phyloP scores from a whole-genome alignment of 2,329 filamentous ascomycete genomes.

The Tolypocladium tropicale region DNA sequence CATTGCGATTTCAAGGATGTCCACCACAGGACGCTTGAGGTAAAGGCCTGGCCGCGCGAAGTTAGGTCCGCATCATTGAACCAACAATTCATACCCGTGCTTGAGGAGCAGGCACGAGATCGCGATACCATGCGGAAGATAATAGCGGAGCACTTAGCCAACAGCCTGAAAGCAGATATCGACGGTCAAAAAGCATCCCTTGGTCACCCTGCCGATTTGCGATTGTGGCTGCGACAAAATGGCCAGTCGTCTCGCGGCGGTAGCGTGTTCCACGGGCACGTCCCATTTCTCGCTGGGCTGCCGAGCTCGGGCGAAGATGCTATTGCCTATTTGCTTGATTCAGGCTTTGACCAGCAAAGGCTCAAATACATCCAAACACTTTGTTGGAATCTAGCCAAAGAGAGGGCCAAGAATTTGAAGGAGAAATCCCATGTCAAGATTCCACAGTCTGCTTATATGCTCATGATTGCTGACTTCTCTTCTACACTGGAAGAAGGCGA shows the following conservation, averaged over 20 bases:
- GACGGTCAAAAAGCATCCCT: slow-evolving; percentile 40
- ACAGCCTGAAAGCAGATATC: slow-evolving; percentile 41
- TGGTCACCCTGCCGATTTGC: slow-evolving; percentile 36
- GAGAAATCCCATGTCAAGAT: slow-evolving; percentile 50
- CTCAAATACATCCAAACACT: slow-evolving; percentile 38
- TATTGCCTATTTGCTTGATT: slow-evolving; percentile 43
- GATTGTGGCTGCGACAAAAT: slow-evolving; percentile 41
- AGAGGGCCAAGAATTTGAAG: slow-evolving; percentile 42
- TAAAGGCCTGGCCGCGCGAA: slow-evolving; percentile 31
- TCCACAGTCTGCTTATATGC: slow-evolving; percentile 48
- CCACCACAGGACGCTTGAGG: slow-evolving; percentile 54
- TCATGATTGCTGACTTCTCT: slow-evolving; percentile 60
- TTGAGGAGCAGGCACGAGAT: slow-evolving; percentile 48
- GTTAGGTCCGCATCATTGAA: slow-evolving; percentile 46
- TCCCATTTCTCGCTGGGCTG: slow-evolving; percentile 38
- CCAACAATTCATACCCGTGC: slow-evolving; percentile 56
- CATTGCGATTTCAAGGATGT: slow-evolving; percentile 34
- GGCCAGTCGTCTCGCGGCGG: slow-evolving; percentile 21
- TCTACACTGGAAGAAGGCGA: slow-evolving; percentile 52
- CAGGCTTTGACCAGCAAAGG: slow-evolving; percentile 45
- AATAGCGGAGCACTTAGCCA: slow-evolving; percentile 38
- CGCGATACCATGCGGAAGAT: slow-evolving; percentile 29
- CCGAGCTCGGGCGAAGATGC: slow-evolving; percentile 39
- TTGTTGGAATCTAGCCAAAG: slow-evolving; percentile 33
- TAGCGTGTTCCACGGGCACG: slow-evolving; percentile 25